Percentiles rank a stretch among this genome's conserved stretches.
phyloP scores from a whole-genome alignment of 352 stramenopile species.

The Phytophthora pluvialis region DNA sequence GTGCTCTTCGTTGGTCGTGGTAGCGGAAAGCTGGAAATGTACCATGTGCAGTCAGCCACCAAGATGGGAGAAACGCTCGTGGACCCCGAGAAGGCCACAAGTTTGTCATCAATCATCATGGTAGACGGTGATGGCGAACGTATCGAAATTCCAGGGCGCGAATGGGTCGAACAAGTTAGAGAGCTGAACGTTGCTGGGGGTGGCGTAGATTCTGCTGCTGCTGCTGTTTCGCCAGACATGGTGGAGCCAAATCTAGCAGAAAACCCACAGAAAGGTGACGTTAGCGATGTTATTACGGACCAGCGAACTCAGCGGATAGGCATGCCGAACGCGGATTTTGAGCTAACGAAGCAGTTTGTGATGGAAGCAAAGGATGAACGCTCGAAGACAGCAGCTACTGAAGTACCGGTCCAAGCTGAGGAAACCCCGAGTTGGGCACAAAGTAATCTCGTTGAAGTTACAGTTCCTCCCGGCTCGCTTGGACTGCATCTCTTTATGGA shows the following conservation, averaged over 20 bases:
- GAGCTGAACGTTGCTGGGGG: not conserved
- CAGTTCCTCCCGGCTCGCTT: conserved; percentile 52
- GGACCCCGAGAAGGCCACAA: conserved; percentile 44
- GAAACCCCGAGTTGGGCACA: conserved; percentile 25
- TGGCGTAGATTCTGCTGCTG: conserved; percentile 5
- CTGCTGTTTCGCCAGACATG: conserved; percentile 13
- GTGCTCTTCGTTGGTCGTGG: conserved; percentile 76
- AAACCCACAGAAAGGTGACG: not conserved
- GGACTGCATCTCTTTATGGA: conserved; percentile 68
- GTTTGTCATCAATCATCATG: conserved; percentile 72
- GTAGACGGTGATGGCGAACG: conserved; percentile 53
- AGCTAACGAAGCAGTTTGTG: conserved; percentile 43
- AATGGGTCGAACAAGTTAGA: conserved; percentile 38
- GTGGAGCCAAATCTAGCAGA: conserved; percentile 16
- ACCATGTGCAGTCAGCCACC: conserved; percentile 65
- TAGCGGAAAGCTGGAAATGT: conserved; percentile 77
- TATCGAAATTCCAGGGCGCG: conserved; percentile 48
- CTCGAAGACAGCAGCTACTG: conserved; percentile 6
- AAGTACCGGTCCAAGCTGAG: conserved; percentile 22
- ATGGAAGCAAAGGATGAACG: conserved; percentile 23
- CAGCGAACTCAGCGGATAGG: conserved; percentile 6
- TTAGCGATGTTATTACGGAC: not conserved
- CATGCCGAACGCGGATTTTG: conserved; percentile 27
- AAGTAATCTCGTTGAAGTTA: conserved; percentile 44
- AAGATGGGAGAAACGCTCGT: conserved; percentile 74